These are phyloP conservation scores for Pyrrhoderma noxium DNA, from an alignment of 1,284 basidiomycete genomes.

Conservation along the genomic window DNA sequence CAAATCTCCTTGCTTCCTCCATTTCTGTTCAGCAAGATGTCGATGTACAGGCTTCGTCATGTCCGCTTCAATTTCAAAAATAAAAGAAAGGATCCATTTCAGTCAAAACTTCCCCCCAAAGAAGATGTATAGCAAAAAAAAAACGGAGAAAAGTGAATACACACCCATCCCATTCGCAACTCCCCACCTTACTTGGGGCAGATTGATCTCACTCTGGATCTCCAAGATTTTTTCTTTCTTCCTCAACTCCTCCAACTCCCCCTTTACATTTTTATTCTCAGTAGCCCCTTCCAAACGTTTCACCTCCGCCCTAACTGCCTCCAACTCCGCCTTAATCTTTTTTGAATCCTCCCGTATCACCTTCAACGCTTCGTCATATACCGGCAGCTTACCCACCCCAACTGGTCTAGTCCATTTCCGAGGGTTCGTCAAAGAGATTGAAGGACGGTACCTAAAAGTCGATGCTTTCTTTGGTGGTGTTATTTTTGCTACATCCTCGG, in stretches of 20 bases:
- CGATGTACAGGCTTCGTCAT: constrained; percentile 66
- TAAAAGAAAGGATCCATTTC: constrained; percentile 4
- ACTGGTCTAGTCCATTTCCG: constrained; percentile 65
- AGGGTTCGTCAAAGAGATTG: constrained; percentile 43
- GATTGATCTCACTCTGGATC: constrained; percentile 65
- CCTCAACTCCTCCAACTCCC: constrained; percentile 30
- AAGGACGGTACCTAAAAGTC: constrained; percentile 26
- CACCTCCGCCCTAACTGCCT: constrained; percentile 21
- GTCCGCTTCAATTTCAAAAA: constrained; percentile 38
- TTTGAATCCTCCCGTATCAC: constrained; percentile 49
- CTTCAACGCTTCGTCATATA: constrained; percentile 76
- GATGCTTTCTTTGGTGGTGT: constrained; percentile 24
- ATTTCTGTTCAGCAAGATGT: constrained; percentile 75
- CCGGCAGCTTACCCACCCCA: constrained; percentile 60
- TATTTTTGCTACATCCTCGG: background rate
- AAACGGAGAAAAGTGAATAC: constrained; percentile 24
- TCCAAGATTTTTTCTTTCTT: constrained; percentile 44
- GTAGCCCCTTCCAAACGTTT: constrained; percentile 22
- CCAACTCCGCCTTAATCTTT: constrained; percentile 39
- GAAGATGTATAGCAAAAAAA: too few relatives aligned
- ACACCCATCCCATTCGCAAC: constrained; percentile 70
- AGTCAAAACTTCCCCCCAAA: too few relatives aligned
- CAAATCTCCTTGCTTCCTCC: constrained; percentile 78
- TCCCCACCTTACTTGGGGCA: constrained; percentile 72
- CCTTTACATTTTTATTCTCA: constrained; percentile 19